Percentiles rank a stretch among this genome's conserved stretches.
These are phyloP conservation scores for Elsinoe ampelina DNA, from an alignment of 2,329 filamentous ascomycete genomes.

Conservation along the genomic window DNA sequence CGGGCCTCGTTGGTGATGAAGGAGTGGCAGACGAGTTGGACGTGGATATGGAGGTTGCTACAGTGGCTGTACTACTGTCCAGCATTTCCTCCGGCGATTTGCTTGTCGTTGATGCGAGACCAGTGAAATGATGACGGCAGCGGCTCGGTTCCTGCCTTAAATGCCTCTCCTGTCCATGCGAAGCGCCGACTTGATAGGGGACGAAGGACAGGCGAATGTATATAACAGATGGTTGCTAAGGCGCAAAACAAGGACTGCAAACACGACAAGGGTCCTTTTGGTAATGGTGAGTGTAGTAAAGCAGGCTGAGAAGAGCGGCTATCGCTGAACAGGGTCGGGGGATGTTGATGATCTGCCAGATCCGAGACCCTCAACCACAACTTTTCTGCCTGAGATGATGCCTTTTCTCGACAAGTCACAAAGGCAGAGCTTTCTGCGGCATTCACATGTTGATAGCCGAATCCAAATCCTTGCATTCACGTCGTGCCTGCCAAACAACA, in stretches of 20 bases:
- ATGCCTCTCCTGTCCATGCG: not conserved
- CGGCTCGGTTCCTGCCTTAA: conserved; percentile 7
- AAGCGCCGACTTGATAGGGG: not conserved
- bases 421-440: not conserved
- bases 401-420: no score
- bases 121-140: conserved; percentile 8
- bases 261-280: not conserved
- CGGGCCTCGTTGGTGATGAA: conserved; percentile 41
- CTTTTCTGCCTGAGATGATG: not conserved
- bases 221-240: not conserved
- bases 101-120: not conserved
- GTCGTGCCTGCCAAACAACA: no score
- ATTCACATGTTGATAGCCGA: not conserved
- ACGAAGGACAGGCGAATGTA: not conserved
- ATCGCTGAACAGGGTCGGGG: not conserved
- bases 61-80: conserved; percentile 31
- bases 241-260: not conserved
- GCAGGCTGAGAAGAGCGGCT: conserved; percentile 5
- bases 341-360: conserved; percentile 8
- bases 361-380: not conserved
- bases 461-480: not conserved
- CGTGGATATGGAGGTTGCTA: conserved; percentile 34
- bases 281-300: conserved; percentile 1
- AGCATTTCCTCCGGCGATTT: conserved; percentile 28
- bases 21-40: conserved; percentile 32